Evolutionary conservation across 2,329 filamentous ascomycete species (phyloP).

Genomic region (Diaporthe sp.): DNA sequence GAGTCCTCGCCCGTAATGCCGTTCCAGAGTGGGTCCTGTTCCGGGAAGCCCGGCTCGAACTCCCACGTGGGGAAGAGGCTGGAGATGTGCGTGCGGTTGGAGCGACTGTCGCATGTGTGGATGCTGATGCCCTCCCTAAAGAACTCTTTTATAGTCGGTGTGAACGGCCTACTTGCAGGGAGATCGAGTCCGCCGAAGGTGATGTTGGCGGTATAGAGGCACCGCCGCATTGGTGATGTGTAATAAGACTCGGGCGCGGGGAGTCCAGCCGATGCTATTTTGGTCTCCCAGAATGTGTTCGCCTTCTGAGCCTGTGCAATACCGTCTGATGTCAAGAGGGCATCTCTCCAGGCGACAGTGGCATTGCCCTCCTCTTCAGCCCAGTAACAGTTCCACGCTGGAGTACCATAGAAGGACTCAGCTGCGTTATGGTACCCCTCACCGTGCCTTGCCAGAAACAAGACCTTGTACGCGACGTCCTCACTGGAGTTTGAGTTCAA

Average conservation of each 20-base stretch:
- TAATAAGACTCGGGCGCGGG: conserved; percentile 73
- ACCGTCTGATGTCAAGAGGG: conserved; percentile 66
- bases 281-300: neutral
- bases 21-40: conserved; percentile 61
- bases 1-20: conserved; percentile 53
- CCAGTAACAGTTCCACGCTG: conserved; percentile 79
- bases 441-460: conserved; percentile 77
- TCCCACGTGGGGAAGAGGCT: conserved; percentile 61
- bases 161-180: conserved; percentile 56
- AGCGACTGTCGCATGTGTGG: conserved; percentile 75
- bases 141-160: conserved; percentile 70
- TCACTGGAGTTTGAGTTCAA: conserved; percentile 60
- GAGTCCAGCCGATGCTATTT: conserved; percentile 56
- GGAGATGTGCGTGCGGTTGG: conserved; percentile 63
- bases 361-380: conserved; percentile 71
- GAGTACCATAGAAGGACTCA: conserved; percentile 73
- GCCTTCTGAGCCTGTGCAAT: conserved; percentile 13
- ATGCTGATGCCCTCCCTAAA: conserved; percentile 74
- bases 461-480: conserved; percentile 69
- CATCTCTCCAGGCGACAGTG: conserved; percentile 71
- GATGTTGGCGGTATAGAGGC: conserved; percentile 69
- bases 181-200: conserved; percentile 59
- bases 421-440: conserved; percentile 74
- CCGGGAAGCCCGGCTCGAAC: conserved; percentile 71
- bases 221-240: conserved; percentile 71